Evolutionary conservation across 331 rosid species (phyloP).

Genomic region (Phaseolus coccineus): DNA sequence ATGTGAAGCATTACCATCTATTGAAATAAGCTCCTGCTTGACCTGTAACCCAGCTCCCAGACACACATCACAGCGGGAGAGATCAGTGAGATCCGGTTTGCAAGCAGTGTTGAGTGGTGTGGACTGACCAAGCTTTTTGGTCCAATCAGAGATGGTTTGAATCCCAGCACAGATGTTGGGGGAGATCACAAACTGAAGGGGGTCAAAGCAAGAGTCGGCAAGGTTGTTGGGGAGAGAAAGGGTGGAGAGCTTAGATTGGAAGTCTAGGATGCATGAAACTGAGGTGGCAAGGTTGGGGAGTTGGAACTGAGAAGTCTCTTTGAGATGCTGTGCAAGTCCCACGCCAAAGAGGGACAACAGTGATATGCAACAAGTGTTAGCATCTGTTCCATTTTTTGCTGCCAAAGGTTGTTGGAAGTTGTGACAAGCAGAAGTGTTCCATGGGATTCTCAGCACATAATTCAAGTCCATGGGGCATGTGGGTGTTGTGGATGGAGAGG

Average conservation of each 20-base stretch:
- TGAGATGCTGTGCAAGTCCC: constrained; percentile 65
- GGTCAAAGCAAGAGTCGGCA: constrained; percentile 59
- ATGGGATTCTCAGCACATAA: constrained; percentile 70
- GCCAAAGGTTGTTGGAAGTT: constrained; percentile 36
- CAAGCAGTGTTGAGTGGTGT: constrained; percentile 66
- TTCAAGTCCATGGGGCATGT: constrained; percentile 80
- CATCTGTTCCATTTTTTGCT: constrained; percentile 18
- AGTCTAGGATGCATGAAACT: constrained; percentile 63
- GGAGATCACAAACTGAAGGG: constrained; percentile 65
- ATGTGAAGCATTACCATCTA: constrained; percentile 74
- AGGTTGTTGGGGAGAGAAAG: constrained; percentile 54
- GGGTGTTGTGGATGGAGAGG: constrained; percentile 36
- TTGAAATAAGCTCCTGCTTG: constrained; percentile 41
- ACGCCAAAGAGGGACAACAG: constrained; percentile 67
- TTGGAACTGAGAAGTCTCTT: constrained; percentile 65
- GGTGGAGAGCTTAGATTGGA: constrained; percentile 60
- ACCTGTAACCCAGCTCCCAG: constrained; percentile 59
- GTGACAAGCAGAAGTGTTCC: constrained; percentile 70
- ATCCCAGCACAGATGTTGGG: constrained; percentile 73
- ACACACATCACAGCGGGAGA: constrained; percentile 66
- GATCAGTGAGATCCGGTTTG: constrained; percentile 62
- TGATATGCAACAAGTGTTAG: constrained; percentile 61
- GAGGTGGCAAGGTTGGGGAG: constrained; percentile 67
- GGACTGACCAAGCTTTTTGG: constrained; percentile 49
- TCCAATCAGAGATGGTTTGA: constrained; percentile 68